These are phyloP conservation scores for Thalassia testudinum DNA, from an alignment of 116 monocot genomes.

Conservation along the genomic window DNA sequence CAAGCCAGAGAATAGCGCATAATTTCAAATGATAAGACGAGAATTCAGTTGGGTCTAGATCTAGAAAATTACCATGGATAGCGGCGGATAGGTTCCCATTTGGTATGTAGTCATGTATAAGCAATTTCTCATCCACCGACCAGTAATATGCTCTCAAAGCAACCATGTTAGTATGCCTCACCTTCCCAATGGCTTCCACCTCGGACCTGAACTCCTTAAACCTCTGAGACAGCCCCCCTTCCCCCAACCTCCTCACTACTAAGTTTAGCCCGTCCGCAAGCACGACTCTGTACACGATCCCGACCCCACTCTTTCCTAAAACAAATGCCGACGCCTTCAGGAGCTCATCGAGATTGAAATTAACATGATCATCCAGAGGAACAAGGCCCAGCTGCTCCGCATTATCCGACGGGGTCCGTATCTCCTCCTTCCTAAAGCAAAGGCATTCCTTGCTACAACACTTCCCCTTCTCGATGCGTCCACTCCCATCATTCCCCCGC, in stretches of 20 bases:
- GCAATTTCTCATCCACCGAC: slow-evolving; percentile 63
- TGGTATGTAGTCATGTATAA: slow-evolving; percentile 58
- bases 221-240: slow-evolving; percentile 70
- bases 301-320: slow-evolving; percentile 51
- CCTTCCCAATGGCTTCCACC: slow-evolving; percentile 52
- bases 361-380: slow-evolving; percentile 24
- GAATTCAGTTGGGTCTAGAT: not conserved
- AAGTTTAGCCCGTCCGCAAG: slow-evolving; percentile 48
- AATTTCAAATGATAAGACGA: not conserved
- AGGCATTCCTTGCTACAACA: slow-evolving; percentile 20
- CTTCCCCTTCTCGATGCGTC: slow-evolving; percentile 7
- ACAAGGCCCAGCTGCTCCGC: slow-evolving; percentile 45
- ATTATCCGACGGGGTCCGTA: slow-evolving; percentile 29
- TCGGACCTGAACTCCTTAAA: slow-evolving; percentile 58
- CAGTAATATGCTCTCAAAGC: slow-evolving; percentile 60
- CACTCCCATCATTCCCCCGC: slow-evolving; percentile 11
- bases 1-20: too few relatives aligned
- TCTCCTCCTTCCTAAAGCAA: slow-evolving; percentile 38
- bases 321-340: slow-evolving; percentile 64
- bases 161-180: slow-evolving; percentile 53
- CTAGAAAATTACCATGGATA: slow-evolving; percentile 44
- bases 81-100: slow-evolving; percentile 44
- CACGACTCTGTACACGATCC: slow-evolving; percentile 72
- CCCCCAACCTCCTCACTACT: slow-evolving; percentile 63
- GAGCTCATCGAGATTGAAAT: slow-evolving; percentile 48